Base-by-base conservation (phyloP, 2,329 filamentous ascomycete species). In the Nothomitra cinnamomea region DNA sequence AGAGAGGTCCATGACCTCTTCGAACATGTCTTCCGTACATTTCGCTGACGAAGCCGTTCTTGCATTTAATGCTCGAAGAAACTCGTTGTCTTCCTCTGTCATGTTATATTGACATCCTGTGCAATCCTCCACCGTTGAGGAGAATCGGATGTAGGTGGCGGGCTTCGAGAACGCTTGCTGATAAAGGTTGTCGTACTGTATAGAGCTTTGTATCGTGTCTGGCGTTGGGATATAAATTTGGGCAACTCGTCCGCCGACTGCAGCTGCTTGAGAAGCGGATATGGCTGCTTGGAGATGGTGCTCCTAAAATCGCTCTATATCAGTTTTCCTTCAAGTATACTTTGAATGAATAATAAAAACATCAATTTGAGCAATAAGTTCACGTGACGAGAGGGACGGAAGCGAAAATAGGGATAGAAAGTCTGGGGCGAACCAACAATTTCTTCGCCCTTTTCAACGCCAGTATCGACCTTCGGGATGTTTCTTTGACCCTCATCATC, bases 371-470 rank as follows among this genome's bases (percentile, higher is more conserved):
- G 8, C n/a, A 49, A 35, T 49, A 35, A 54, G 54, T 49, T 68
- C 67, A 69, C 66, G 67, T 69, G 67, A 69, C 15, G 17, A 5
- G 15, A 17, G 28, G 15, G 17, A n/a, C 6, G 15, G n/a, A 35
- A 32, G 28, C 28, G 28, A 32, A 32, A 5, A 32, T 32, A 10
- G 5, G 10, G 10, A 32, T 5, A 32, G 28, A 32, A 32, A 32
- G 49, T 42, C 35, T 52, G 42, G 60, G 65, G 61, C 62, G 58
- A 60, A 86, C 88, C 80, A 71, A 95, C 92, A 73, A 90, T 90
- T 79, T 96, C 89, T 72, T 98, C 92, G 59, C 82, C 86, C 67
- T 94, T 89, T 70, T 98, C 92, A 62, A 98, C 92, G 70, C 92
- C 92, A 60, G 89, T 95, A 66, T 92, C 88, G 66, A 95, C 87